These are phyloP conservation scores for Asterophora lycoperdoides DNA, from an alignment of 768 basidiomycete species.

Conservation along the genomic window DNA sequence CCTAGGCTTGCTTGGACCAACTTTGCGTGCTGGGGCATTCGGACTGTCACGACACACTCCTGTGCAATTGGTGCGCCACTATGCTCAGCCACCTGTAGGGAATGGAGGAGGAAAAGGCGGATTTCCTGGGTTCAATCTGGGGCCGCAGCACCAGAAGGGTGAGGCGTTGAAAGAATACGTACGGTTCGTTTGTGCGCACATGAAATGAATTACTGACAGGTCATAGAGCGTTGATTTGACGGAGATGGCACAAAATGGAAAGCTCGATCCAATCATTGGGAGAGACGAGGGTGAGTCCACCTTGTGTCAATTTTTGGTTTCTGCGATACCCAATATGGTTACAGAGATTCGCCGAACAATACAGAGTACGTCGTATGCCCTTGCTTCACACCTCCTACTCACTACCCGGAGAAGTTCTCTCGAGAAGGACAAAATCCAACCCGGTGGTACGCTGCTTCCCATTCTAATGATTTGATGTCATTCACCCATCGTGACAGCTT, in stretches of 20 bases:
- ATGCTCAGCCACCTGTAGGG: conserved; percentile 45
- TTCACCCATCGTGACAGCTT: conserved; percentile 36
- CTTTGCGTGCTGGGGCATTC: conserved; percentile 7
- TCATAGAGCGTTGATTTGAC: conserved; percentile 77
- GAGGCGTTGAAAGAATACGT: conserved; percentile 81
- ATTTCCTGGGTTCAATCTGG: conserved; percentile 57
- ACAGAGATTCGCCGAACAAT: conserved; percentile 85
- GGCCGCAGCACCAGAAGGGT: conserved; percentile 69
- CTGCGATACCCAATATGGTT: not conserved
- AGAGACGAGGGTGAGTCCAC: conserved; percentile 65
- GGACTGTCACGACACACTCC: conserved; percentile 5
- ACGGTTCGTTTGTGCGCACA: conserved; percentile 15
- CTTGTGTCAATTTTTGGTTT: not conserved
- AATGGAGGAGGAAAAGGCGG: conserved; percentile 34
- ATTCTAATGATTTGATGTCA: no score
- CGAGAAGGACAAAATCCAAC: conserved; percentile 87
- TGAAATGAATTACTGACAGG: not conserved
- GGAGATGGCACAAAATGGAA: conserved; percentile 76
- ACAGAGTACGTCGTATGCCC: conserved; percentile 55
- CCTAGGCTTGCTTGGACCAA: conserved; percentile 7
- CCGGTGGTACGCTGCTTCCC: conserved; percentile 75
- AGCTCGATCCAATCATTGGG: conserved; percentile 88
- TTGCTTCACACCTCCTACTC: not conserved
- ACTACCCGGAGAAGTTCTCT: conserved; percentile 52
- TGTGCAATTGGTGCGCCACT: conserved; percentile 27